These are phyloP conservation scores for Ophiosphaerella herpotricha DNA, from an alignment of 2,329 filamentous ascomycete species.

Conservation along the genomic window DNA sequence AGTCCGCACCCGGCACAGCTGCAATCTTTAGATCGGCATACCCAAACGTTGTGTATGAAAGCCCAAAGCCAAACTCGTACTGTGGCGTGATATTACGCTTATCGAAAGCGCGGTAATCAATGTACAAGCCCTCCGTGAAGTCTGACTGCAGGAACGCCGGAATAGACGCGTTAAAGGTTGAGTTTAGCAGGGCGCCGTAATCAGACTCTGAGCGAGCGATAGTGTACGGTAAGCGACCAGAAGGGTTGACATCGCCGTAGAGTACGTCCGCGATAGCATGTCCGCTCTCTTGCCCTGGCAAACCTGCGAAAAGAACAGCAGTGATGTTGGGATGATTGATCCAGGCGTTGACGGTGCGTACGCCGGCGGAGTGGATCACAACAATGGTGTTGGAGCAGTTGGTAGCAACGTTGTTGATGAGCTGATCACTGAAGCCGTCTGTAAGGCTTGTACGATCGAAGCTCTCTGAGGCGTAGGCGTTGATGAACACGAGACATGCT, in stretches of 20 bases:
- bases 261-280: constrained; percentile 77
- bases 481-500: constrained; percentile 62
- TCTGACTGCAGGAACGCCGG: constrained; percentile 71
- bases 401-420: constrained; percentile 52
- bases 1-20: constrained; percentile 51
- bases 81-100: constrained; percentile 65
- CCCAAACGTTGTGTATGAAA: constrained; percentile 74
- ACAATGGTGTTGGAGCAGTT: constrained; percentile 58
- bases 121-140: constrained; percentile 77
- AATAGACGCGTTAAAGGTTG: constrained; percentile 47
- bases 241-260: constrained; percentile 76
- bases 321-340: constrained; percentile 76
- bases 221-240: constrained; percentile 76
- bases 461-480: constrained; percentile 52
- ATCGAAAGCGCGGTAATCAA: constrained; percentile 80
- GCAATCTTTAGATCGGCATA: constrained; percentile 67
- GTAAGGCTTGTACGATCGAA: constrained; percentile 30
- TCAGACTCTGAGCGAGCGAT: constrained; percentile 70
- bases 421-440: constrained; percentile 26
- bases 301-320: constrained; percentile 77
- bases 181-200: constrained; percentile 67
- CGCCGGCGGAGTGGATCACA: constrained; percentile 51
- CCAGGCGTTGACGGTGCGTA: constrained; percentile 76
- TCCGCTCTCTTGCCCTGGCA: constrained; percentile 81
- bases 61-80: constrained; percentile 79